Evolutionary conservation across 352 stramenopile species (phyloP).

Genomic region (Pythium folliculosum): DNA sequence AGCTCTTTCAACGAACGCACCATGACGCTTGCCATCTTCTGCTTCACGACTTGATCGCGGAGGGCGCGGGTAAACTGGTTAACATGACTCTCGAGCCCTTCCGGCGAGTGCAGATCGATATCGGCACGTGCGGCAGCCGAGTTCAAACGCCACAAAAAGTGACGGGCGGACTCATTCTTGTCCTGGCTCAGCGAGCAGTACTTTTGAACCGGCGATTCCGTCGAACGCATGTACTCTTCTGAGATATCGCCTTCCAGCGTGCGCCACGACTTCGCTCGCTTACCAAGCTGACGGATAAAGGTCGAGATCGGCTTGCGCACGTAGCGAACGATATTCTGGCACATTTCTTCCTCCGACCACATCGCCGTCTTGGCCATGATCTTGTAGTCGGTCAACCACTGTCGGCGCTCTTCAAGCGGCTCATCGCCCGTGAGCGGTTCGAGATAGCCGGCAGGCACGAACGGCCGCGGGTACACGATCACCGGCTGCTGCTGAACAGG

Average conservation of each 20-base stretch:
- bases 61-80: not conserved
- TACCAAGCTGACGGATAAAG: constrained; percentile 4
- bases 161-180: constrained; percentile 3
- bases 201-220: not conserved
- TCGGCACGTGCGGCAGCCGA: not conserved
- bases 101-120: not conserved
- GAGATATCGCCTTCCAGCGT: not conserved
- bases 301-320: constrained; percentile 5
- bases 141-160: constrained; percentile 17
- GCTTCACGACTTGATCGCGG: constrained; percentile 1
- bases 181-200: constrained; percentile 7
- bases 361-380: not conserved
- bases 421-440: not conserved
- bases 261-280: not conserved
- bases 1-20: not conserved
- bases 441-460: constrained; percentile 7
- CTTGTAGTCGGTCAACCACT: constrained; percentile 3
- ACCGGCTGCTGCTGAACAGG: not conserved
- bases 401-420: not conserved
- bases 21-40: not conserved
- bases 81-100: constrained; percentile 1
- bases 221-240: constrained; percentile 7
- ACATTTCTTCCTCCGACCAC: constrained; percentile 8
- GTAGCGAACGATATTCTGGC: constrained; percentile 3
- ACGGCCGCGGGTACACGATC: constrained; percentile 1